Evolutionary conservation across 495 filamentous ascomycete genomes (phyloP).

Genomic region (Aspergillus nanangensis): DNA sequence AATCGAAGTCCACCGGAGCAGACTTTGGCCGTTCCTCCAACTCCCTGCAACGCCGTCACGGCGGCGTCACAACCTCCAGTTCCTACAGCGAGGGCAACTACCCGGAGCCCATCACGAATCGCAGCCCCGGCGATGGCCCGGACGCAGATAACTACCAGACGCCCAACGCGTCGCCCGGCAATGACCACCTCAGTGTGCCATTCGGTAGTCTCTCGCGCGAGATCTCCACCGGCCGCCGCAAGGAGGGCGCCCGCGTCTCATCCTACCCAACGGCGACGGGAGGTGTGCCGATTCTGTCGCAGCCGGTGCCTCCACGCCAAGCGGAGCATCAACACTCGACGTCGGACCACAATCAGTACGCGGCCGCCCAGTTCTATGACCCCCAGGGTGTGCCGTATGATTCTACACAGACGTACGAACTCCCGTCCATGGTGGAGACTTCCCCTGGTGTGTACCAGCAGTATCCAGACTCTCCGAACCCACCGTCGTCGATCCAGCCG

Average conservation of each 20-base stretch:
- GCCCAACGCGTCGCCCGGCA: conserved; percentile 19
- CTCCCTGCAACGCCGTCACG: conserved; percentile 28
- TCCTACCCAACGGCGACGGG: conserved; percentile 13
- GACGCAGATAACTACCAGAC: conserved; percentile 28
- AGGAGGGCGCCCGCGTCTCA: conserved; percentile 18
- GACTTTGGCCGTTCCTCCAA: conserved; percentile 27
- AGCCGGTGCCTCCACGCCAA: conserved; percentile 10
- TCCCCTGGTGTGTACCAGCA: not conserved
- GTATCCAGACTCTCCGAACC: conserved; percentile 5
- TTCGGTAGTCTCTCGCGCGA: conserved; percentile 29
- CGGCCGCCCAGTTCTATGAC: conserved; percentile 8
- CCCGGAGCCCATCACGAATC: conserved; percentile 39
- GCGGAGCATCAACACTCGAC: not conserved
- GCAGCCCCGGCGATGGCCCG: conserved; percentile 31
- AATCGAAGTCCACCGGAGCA: conserved; percentile 32
- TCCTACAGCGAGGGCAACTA: conserved; percentile 36
- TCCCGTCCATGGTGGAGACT: conserved; percentile 3
- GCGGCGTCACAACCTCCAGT: conserved; percentile 13
- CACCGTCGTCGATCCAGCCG: not conserved
- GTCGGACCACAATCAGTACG: conserved; percentile 11
- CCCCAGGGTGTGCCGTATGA: conserved; percentile 9
- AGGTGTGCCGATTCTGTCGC: conserved; percentile 13
- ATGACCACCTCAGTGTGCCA: conserved; percentile 20
- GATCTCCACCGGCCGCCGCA: conserved; percentile 39
- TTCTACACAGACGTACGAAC: conserved; percentile 11